A percentile compares a stretch with the other conserved stretches of the same genome.
Evolutionary conservation across 2,329 filamentous ascomycete genomes (phyloP).

Genomic region (Trichoderma oligosporum): DNA sequence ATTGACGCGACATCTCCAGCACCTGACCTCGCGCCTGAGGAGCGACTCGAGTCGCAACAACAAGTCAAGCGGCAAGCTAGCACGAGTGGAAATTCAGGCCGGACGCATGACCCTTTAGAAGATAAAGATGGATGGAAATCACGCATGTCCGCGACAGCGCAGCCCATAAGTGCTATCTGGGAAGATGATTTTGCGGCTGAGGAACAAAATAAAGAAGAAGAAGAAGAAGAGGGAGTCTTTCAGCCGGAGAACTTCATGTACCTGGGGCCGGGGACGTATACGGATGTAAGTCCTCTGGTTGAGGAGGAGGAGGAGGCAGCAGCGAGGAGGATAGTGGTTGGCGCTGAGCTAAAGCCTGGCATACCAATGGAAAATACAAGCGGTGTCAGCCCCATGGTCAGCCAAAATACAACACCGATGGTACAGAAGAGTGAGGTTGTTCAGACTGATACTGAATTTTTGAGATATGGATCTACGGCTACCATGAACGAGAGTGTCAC

Average conservation of each 20-base stretch:
- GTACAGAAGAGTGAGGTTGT: constrained; percentile 23
- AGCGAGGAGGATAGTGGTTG: constrained; percentile 28
- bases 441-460: background rate
- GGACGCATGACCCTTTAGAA: background rate
- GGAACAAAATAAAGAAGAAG: constrained; percentile 26
- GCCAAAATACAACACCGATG: constrained; percentile 31
- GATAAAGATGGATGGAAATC: constrained; percentile 19
- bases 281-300: constrained; percentile 42
- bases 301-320: constrained; percentile 38
- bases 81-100: constrained; percentile 16
- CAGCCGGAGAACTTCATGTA: constrained; percentile 53
- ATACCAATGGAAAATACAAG: constrained; percentile 22
- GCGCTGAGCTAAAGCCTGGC: background rate
- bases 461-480: background rate
- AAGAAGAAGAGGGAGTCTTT: constrained; percentile 40
- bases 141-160: constrained; percentile 34
- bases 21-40: constrained; percentile 47
- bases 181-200: constrained; percentile 26
- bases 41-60: constrained; percentile 50
- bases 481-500: background rate
- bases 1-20: constrained; percentile 38
- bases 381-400: constrained; percentile 32
- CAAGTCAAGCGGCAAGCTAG: constrained; percentile 40
- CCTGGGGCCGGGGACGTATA: constrained; percentile 45
- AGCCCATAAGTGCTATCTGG: constrained; percentile 34